Conservation (phyloP, 108 stramenopile species). For the Cyclotella sp. region DNA sequence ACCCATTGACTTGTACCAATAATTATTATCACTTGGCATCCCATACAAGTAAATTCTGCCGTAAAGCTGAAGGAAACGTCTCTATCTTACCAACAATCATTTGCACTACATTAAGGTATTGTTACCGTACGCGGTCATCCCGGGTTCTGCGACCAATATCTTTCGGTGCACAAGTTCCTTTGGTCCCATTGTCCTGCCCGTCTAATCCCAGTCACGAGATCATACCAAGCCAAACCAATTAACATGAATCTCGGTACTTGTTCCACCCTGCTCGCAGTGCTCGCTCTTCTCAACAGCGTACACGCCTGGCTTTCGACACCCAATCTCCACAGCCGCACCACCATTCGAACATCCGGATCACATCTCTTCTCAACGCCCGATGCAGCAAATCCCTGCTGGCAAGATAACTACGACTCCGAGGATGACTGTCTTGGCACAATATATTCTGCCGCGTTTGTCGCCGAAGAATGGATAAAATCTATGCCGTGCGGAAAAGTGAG, state of each 20-base stretch:
- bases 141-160: too few relatives aligned
- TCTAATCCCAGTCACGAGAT: neutral
- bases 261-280: neutral
- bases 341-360: neutral
- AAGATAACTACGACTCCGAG: conserved; percentile 51
- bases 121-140: too few relatives aligned
- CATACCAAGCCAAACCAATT: neutral
- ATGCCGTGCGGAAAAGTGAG: conserved; percentile 50
- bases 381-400: conserved; percentile 53
- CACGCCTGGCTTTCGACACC: conserved; percentile 4
- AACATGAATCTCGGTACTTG: neutral
- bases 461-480: conserved; percentile 56
- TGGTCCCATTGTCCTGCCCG: neutral
- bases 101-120: too few relatives aligned
- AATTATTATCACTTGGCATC: too few relatives aligned
- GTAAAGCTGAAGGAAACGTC: too few relatives aligned
- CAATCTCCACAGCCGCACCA: conserved; percentile 1
- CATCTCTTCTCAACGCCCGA: conserved; percentile 23
- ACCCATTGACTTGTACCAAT: too few relatives aligned
- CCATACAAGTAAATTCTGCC: too few relatives aligned
- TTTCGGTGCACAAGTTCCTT: too few relatives aligned
- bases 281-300: neutral
- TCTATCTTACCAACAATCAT: too few relatives aligned
- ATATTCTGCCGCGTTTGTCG: conserved; percentile 52
- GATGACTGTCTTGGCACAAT: conserved; percentile 52